Evolutionary conservation across 78 protist species (phyloP), one percentile per base, ranked within the genome.

Genomic region (Reticulomyxa filosa): DNA sequence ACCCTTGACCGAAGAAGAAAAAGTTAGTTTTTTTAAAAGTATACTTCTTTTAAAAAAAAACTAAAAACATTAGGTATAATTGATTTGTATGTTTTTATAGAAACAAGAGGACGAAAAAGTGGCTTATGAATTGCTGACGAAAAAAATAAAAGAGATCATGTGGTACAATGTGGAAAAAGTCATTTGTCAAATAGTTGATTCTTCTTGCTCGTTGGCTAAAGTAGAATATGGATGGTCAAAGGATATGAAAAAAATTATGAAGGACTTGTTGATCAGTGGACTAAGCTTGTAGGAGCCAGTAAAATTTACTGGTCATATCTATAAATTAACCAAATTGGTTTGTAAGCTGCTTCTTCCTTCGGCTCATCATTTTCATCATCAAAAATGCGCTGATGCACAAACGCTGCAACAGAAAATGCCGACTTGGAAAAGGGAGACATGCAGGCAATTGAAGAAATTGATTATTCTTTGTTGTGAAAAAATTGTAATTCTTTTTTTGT

Each of bases 111-210:
- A 68, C 62, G 57, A 38, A 42, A 33, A 13, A 30, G 66, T 67
- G 20, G 38, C 22, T 37, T 65, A 26, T 34, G 94, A 87, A 82
- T 26, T 39, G 23, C 85, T 96, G 64, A 80, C 88, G 90, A 87
- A 83, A 85, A 57, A 66, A 52, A 80, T 96, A 73, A 96, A 96
- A 89, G 98, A 92, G 52, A 80, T 88, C 66, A 86, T 96, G 32
- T 97, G 92, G 79, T 87, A 89, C 89, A 87, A 88, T 86, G 89
- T 96, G 51, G 95, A 89, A 84, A 91, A 90, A 88, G 99, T 91
- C 25, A 70, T 78, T 25, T 64, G 84, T 11, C 88, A 92, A 64
- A 26, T 96, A 7, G 87, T 78, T 29, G 29, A 61, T 38, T 83
- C 98, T 48, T 98, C 99, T 35, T 87, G 96, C 75, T 29, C 26